Evolutionary conservation across 2,329 filamentous ascomycete genomes (phyloP), one percentile per base, ranked within the genome.

Genomic region (Diatrype stigma): DNA sequence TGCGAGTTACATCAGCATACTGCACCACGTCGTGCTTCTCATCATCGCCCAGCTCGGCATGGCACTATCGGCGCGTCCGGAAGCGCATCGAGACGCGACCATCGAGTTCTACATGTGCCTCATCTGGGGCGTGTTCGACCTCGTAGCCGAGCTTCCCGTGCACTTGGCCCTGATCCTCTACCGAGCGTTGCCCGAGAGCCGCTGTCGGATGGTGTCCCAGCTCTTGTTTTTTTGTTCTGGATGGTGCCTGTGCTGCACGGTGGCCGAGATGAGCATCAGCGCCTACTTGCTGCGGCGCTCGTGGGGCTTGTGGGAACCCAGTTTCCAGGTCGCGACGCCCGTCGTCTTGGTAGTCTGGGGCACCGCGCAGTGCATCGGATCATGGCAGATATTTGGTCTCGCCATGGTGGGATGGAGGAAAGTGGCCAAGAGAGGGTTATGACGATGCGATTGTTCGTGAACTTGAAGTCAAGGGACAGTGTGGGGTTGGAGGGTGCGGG

Each of bases 51-150:
- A 47, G 46, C 35, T 40, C 32, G 19, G 32, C 8, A 35, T 47
- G 32, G 46, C 38, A 21, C 32, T 47, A 16, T 47, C 32, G 6
- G 17, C 38, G 11, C 14, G 38, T 32, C 46, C 38, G n/a, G n/a
- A 47, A 32, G 21, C 21, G 8, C 19, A 38, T 32, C 32, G 17
- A 8, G 32, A 47, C 17, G 46, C 46, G 10, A 47, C 46, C 12
- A 47, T 47, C 32, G 46, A 47, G 46, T 47, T 47, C 46, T 47
- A 47, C 32, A 47, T 47, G 46, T 47, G 46, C 19, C 32, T 38
- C 11, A 28, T 47, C 32, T 47, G 46, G 46, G 46, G 46, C 32
- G 32, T 32, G 2, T 47, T 47, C 32, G 46, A 47, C 46, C 23
- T 38, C 19, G 32, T 47, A 19, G 19, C 46, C 32, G 46, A 47